These are phyloP conservation scores for Hydnomerulius pinastri DNA, from an alignment of 768 basidiomycete species.

Conservation along the genomic window DNA sequence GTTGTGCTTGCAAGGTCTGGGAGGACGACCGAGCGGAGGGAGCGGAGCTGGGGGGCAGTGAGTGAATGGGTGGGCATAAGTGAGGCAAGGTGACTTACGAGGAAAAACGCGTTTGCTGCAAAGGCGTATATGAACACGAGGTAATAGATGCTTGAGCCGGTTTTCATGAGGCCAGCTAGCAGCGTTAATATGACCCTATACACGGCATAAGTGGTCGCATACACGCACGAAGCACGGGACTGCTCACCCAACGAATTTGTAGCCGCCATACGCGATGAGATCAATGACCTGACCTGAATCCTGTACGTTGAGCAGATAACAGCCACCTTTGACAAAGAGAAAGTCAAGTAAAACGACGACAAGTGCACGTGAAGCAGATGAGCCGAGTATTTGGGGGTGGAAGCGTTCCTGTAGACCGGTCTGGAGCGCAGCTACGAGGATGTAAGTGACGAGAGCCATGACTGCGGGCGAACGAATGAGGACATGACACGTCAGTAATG, in stretches of 20 bases:
- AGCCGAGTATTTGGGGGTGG: constrained; percentile 86
- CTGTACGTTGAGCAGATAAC: constrained; percentile 89
- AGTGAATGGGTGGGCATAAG: not conserved
- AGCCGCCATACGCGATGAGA: constrained; percentile 89
- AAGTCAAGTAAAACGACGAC: constrained; percentile 89
- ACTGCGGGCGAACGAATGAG: constrained; percentile 46
- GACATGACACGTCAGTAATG: constrained; percentile 1
- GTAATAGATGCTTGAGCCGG: constrained; percentile 64
- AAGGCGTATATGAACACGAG: constrained; percentile 83
- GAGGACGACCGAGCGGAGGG: constrained; percentile 87
- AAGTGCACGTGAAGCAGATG: constrained; percentile 81
- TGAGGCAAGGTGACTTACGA: constrained; percentile 51
- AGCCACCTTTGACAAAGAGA: constrained; percentile 84
- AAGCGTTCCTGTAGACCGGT: constrained; percentile 83
- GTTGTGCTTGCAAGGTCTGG: constrained; percentile 63
- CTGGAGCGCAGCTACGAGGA: constrained; percentile 83
- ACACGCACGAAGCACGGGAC: not conserved
- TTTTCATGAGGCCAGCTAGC: constrained; percentile 65
- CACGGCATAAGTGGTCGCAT: not conserved
- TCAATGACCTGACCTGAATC: constrained; percentile 73
- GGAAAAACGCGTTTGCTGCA: constrained; percentile 89
- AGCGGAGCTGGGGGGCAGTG: constrained; percentile 68
- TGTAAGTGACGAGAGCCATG: constrained; percentile 96
- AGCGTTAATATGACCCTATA: constrained; percentile 83
- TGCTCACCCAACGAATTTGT: constrained; percentile 93